A percentile compares a stretch with the other conserved stretches of the same genome.
phyloP scores from a whole-genome alignment of 1,284 basidiomycete species.

The Gastroboletus turbinatus region DNA sequence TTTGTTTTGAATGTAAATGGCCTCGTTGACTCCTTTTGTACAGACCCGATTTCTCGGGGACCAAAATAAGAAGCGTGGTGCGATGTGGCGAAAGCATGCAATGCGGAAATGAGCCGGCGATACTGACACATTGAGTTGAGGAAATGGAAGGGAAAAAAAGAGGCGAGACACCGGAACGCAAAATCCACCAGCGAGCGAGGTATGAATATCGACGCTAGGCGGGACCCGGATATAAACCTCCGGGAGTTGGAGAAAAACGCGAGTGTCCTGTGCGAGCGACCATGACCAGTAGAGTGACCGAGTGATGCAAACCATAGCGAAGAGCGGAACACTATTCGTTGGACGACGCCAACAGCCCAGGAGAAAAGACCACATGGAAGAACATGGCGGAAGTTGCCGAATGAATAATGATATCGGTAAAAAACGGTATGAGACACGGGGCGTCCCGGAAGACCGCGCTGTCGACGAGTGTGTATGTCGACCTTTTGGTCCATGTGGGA shows the following conservation, averaged over 20 bases:
- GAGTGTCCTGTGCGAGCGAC: constrained; percentile 44
- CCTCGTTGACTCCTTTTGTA: constrained; percentile 36
- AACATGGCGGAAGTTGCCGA: constrained; percentile 40
- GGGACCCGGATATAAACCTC: constrained; percentile 34
- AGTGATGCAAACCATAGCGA: constrained; percentile 29
- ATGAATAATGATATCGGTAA: constrained; percentile 45
- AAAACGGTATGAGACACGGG: constrained; percentile 29
- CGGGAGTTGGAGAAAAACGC: constrained; percentile 20
- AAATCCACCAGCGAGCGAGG: constrained; percentile 38
- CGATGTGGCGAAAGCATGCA: constrained; percentile 45
- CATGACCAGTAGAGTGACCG: constrained; percentile 33
- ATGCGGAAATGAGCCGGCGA: constrained; percentile 37
- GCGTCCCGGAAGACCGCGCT: constrained; percentile 19
- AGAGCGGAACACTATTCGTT: constrained; percentile 37
- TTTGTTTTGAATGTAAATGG: constrained; percentile 32
- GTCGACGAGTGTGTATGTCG: constrained; percentile 8
- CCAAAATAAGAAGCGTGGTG: constrained; percentile 39
- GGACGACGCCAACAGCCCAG: constrained; percentile 35
- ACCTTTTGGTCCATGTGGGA: constrained; percentile 5
- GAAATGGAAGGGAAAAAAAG: constrained; percentile 27
- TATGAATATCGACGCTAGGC: constrained; percentile 47
- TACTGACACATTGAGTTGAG: constrained; percentile 44
- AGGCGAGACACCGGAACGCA: constrained; percentile 24
- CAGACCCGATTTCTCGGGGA: constrained; percentile 32
- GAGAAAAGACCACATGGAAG: constrained; percentile 27